Evolutionary conservation across 495 filamentous ascomycete species (phyloP).

Genomic region (Achaetomiella virescens): DNA sequence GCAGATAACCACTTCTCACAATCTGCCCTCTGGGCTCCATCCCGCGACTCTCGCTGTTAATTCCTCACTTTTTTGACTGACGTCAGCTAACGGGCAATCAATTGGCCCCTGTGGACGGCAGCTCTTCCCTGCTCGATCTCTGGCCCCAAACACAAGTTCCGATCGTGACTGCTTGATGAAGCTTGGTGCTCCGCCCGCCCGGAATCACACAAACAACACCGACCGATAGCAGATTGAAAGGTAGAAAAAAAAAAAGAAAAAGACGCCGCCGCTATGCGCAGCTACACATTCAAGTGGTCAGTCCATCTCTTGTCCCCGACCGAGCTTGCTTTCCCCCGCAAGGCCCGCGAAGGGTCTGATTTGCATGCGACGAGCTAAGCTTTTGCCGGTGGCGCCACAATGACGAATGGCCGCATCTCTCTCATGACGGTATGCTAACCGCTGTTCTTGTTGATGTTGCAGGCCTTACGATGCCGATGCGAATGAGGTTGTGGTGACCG

Average conservation of each 20-base stretch:
- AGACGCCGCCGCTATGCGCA: slow-evolving; percentile 35
- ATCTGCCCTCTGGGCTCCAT: too few relatives aligned
- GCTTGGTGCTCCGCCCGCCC: neutral
- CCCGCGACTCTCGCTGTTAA: too few relatives aligned
- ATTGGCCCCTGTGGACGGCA: neutral
- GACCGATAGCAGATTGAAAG: neutral
- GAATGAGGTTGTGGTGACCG: slow-evolving; percentile 86
- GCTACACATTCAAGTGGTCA: slow-evolving; percentile 50
- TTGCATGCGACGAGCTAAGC: neutral
- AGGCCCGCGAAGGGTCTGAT: neutral
- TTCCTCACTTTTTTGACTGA: neutral
- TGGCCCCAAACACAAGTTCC: neutral
- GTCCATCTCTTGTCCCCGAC: slow-evolving; percentile 19
- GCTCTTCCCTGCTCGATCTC: neutral
- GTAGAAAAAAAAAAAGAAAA: neutral
- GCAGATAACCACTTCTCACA: too few relatives aligned
- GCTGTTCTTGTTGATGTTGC: neutral
- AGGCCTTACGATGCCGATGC: slow-evolving; percentile 72
- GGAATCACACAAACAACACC: neutral
- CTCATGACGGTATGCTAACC: slow-evolving; percentile 17
- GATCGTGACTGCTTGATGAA: too few relatives aligned
- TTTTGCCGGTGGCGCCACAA: slow-evolving; percentile 12
- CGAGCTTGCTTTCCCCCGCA: neutral
- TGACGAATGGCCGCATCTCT: slow-evolving; percentile 12
- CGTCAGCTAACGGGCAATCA: neutral